Evolutionary conservation across 139 green algal species (phyloP).

Genomic region (Gonium pectorale): DNA sequence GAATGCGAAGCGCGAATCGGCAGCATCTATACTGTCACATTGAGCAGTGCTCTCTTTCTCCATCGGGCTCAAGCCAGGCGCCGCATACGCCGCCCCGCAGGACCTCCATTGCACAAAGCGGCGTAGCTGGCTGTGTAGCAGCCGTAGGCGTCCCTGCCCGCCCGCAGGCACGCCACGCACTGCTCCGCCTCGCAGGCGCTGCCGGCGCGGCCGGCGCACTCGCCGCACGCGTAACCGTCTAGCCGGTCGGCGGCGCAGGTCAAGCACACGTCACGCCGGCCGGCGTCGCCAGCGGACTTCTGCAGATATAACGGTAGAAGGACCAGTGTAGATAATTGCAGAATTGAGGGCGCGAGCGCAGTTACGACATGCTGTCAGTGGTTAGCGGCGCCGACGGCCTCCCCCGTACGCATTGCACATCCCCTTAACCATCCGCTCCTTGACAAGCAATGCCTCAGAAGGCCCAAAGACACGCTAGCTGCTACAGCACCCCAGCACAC

Average conservation of each 20-base stretch:
- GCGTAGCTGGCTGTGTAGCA: slow-evolving; percentile 20
- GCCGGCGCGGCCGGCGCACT: slow-evolving; percentile 15
- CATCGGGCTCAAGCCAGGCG: too few species aligned
- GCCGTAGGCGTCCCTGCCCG: background rate
- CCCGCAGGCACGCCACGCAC: background rate
- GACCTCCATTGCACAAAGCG: too few species aligned
- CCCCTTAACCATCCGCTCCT: too few species aligned
- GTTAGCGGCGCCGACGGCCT: too few species aligned
- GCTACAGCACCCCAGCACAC: background rate
- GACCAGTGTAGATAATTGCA: background rate
- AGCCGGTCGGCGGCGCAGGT: background rate
- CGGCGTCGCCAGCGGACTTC: background rate
- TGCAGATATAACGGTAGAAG: background rate
- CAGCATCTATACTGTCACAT: too few species aligned
- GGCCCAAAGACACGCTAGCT: background rate
- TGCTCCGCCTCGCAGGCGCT: slow-evolving; percentile 11
- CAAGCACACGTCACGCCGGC: background rate
- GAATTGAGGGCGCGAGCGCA: background rate
- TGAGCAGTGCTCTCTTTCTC: too few species aligned
- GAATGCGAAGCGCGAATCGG: too few species aligned
- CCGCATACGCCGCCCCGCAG: too few species aligned
- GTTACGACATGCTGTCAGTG: background rate
- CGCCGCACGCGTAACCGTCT: background rate
- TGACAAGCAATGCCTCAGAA: too few species aligned
- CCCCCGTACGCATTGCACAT: background rate